Conservation (phyloP, 306 rosid species). For the Geum urbanum region DNA sequence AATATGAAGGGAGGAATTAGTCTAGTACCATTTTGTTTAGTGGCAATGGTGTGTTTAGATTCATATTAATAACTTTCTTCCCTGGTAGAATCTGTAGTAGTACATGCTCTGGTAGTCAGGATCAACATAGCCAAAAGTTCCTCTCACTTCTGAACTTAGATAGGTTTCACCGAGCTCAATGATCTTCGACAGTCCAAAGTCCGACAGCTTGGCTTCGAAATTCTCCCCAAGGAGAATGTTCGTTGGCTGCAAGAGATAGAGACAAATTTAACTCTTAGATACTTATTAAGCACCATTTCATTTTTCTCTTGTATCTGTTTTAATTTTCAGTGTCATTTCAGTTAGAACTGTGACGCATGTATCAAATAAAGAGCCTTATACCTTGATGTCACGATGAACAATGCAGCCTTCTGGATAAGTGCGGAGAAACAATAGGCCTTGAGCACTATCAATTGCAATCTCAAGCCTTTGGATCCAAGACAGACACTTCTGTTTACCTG, state of each 20-base stretch:
- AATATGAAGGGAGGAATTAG: background rate
- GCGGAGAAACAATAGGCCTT: slow-evolving; percentile 58
- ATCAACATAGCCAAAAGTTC: slow-evolving; percentile 65
- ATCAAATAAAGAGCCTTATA: background rate
- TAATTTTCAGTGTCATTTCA: background rate
- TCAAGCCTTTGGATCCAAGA: slow-evolving; percentile 59
- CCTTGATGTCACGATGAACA: slow-evolving; percentile 70
- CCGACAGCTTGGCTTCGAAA: slow-evolving; percentile 61
- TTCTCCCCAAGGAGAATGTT: slow-evolving; percentile 60
- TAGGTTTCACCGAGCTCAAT: slow-evolving; percentile 43
- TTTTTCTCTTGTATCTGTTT: background rate
- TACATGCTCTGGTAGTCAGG: slow-evolving; percentile 55
- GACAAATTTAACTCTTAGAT: background rate
- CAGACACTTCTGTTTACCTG: slow-evolving; percentile 49
- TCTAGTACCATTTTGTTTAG: slow-evolving; percentile 46
- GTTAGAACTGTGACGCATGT: background rate
- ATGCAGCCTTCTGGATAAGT: slow-evolving; percentile 56
- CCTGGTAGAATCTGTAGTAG: slow-evolving; percentile 65
- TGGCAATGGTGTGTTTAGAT: slow-evolving; percentile 49
- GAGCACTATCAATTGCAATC: slow-evolving; percentile 49
- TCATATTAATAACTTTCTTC: slow-evolving; percentile 52
- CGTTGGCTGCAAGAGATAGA: slow-evolving; percentile 45
- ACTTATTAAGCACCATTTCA: background rate
- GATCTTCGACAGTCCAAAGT: slow-evolving; percentile 58
- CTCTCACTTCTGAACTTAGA: slow-evolving; percentile 64